Base-by-base conservation (phyloP, 2,329 filamentous ascomycete genomes). In the Xylaria sp. region DNA sequence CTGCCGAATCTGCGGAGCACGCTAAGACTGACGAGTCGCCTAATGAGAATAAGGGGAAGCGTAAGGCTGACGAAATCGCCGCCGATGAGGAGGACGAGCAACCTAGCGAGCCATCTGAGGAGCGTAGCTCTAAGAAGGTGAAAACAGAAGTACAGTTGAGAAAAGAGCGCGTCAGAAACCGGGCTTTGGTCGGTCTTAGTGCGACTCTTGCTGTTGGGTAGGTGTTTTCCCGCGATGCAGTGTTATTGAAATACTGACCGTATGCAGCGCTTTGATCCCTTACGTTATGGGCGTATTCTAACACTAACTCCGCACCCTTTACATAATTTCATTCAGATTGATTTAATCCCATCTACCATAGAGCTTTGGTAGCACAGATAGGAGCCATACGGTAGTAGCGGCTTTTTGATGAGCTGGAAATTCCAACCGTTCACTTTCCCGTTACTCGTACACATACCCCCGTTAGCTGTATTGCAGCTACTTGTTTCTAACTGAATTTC, bases 171-270 rank as follows among this genome's bases (percentile, higher is more conserved):
- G 93, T 98, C 73, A 91, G 93, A 82, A 93, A 91, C 81, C 89
- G 94, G 78, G 93, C 96, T 55, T 84, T 97, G 69, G 87, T 97
- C 71, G 95, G 96, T 67, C 88, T 98, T 62, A 93, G 91, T 71
- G 93, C 93, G 66, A 96, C 93, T 55, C 86, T 98, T 79, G 93
- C 93, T 66, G 87, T 98, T 80, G 94, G 94, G 96, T 98, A 88
- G 84, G 94, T 91, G 44, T 60, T 42, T n/a, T 23, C 10, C 4
- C 32, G n/a, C 23, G 3, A 12, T 10, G 21, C 40, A 63, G 37
- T 44, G 21, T 5, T 55, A 23, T 59, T 50, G 51, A 27, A 27
- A 4, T 61, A 32, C 66, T 72, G 57, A 72, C 57, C 21, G 6
- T 48, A 10, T 40, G 16, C 13, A 79, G 78, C 68, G 85, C 84